Evolutionary conservation across 2,329 filamentous ascomycete genomes (phyloP).

Genomic region (Alternaria viburni): DNA sequence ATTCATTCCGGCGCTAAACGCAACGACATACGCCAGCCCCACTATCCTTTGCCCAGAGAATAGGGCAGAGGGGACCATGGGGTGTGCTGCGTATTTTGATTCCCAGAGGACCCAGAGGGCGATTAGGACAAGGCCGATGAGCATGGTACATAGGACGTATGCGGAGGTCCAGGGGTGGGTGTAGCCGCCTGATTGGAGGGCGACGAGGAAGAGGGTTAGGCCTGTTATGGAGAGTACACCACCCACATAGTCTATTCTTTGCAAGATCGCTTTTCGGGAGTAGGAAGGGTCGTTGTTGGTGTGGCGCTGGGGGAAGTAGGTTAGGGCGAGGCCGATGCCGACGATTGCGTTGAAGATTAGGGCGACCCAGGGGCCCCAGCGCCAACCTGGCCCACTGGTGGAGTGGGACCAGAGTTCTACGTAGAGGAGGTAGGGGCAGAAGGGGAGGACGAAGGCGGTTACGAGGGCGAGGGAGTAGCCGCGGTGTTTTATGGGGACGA

Average conservation of each 20-base stretch:
- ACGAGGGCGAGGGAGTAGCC: conserved; percentile 43
- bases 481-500: conserved; percentile 43
- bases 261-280: background rate
- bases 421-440: conserved; percentile 43
- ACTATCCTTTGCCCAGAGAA: background rate
- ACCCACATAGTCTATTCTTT: background rate
- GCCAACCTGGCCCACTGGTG: conserved; percentile 34
- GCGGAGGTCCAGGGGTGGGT: conserved; percentile 49
- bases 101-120: conserved; percentile 14
- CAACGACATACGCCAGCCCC: background rate
- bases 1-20: background rate
- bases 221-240: conserved; percentile 41
- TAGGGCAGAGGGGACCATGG: background rate
- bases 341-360: conserved; percentile 43
- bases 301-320: conserved; percentile 42
- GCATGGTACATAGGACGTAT: conserved; percentile 45
- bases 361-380: conserved; percentile 45
- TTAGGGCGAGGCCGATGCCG: conserved; percentile 36
- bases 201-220: conserved; percentile 48
- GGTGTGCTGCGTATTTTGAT: background rate
- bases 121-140: conserved; percentile 35
- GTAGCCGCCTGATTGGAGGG: conserved; percentile 50
- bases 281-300: conserved; percentile 21
- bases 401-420: conserved; percentile 39
- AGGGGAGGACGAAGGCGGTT: conserved; percentile 45